phyloP scores from a whole-genome alignment of 345 rosid species.

The Syzygium grande region DNA sequence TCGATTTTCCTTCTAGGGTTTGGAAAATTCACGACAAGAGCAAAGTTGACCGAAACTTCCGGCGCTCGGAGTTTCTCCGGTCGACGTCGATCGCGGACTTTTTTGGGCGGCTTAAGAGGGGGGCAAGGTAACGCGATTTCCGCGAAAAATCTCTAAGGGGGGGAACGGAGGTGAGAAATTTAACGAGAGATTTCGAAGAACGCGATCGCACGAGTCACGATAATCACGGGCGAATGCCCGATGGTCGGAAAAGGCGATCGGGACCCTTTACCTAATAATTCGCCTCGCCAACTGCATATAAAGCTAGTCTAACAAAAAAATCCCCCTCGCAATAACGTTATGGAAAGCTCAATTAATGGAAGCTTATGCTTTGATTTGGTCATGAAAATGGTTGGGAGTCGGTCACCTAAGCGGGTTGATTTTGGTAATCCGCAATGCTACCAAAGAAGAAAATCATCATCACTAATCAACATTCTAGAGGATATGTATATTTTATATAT shows the following conservation, averaged over 20 bases:
- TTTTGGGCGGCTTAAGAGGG: too few relatives aligned
- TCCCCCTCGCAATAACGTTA: not conserved
- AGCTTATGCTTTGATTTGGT: not conserved
- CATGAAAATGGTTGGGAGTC: not conserved
- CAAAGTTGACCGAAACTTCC: not conserved
- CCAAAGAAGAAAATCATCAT: not conserved
- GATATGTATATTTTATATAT: not conserved
- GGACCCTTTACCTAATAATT: not conserved
- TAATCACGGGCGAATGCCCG: not conserved
- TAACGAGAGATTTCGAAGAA: not conserved
- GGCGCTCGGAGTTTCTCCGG: not conserved
- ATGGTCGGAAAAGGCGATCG: not conserved
- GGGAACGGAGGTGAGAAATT: not conserved
- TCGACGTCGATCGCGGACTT: not conserved
- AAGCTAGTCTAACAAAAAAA: not conserved
- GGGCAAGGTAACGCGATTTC: not conserved
- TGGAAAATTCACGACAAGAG: not conserved
- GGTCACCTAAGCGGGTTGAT: not conserved
- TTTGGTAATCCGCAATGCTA: not conserved
- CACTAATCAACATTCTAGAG: not conserved
- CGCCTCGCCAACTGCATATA: not conserved
- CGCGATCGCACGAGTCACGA: not conserved
- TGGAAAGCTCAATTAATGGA: not conserved
- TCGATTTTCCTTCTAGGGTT: not conserved
- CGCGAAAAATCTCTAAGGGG: not conserved